phyloP scores from a whole-genome alignment of 2,329 filamentous ascomycete genomes.

The Endoconidiophora polonica region DNA sequence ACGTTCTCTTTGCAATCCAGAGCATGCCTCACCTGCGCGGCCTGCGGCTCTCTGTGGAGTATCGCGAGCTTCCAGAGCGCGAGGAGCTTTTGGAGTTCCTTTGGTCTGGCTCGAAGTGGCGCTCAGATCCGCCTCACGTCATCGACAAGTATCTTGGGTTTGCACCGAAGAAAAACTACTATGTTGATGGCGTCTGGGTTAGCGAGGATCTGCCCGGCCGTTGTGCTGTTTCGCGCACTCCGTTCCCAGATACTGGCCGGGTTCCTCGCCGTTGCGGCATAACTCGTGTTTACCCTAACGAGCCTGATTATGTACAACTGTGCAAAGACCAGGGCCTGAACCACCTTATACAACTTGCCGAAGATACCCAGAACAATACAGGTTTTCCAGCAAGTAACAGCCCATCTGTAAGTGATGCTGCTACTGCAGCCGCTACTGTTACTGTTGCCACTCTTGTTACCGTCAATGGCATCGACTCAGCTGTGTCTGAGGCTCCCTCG shows the following conservation, averaged over 20 bases:
- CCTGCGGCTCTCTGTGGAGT: constrained; percentile 38
- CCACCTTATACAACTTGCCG: constrained; percentile 28
- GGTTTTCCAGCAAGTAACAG: background rate
- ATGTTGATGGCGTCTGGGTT: constrained; percentile 33
- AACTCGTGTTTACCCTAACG: constrained; percentile 34
- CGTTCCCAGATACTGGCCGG: constrained; percentile 34
- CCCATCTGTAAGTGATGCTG: background rate
- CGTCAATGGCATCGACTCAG: background rate
- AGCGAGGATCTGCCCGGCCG: constrained; percentile 33
- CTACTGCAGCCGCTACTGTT: background rate
- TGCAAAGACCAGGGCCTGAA: constrained; percentile 41
- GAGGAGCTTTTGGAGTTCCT: constrained; percentile 29
- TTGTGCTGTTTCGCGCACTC: constrained; percentile 32
- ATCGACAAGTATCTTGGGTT: constrained; percentile 34
- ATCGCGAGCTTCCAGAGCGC: constrained; percentile 39
- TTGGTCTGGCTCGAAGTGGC: constrained; percentile 36
- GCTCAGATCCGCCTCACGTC: constrained; percentile 32
- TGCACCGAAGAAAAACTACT: constrained; percentile 41
- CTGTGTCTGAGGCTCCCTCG: background rate
- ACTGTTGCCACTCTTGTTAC: too few species aligned
- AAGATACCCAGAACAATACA: background rate
- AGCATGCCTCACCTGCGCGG: constrained; percentile 40
- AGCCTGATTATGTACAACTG: constrained; percentile 38
- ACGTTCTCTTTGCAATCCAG: constrained; percentile 42
- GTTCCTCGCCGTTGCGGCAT: constrained; percentile 37